Percentiles rank a stretch among this genome's conserved stretches.
Evolutionary conservation across 495 filamentous ascomycete species (phyloP).

Genomic region (Saxophila tyrrhenica): DNA sequence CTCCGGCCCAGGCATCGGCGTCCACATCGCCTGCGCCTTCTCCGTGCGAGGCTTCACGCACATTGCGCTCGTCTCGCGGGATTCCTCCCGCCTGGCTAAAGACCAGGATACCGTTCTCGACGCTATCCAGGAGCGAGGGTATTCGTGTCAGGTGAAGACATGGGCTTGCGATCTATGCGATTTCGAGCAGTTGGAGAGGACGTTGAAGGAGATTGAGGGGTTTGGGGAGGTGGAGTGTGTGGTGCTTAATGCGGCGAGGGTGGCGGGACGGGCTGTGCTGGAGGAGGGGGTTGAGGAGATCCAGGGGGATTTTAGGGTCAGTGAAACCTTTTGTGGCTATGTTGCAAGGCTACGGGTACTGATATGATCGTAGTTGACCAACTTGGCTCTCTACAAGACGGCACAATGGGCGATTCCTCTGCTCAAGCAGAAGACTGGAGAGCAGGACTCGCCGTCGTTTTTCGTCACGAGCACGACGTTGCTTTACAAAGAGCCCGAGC

Average conservation of each 20-base stretch:
- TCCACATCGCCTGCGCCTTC: constrained; percentile 13
- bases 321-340: not conserved
- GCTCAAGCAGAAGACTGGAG: constrained; percentile 5
- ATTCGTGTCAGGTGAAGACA: constrained; percentile 16
- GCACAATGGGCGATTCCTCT: constrained; percentile 18
- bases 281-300: constrained; percentile 12
- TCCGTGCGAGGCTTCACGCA: constrained; percentile 20
- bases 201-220: constrained; percentile 11
- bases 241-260: constrained; percentile 17
- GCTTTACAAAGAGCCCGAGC: constrained; percentile 12
- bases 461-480: constrained; percentile 16
- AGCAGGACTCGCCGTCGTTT: constrained; percentile 8
- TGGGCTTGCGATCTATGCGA: constrained; percentile 16
- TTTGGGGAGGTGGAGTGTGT: constrained; percentile 18
- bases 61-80: constrained; percentile 18
- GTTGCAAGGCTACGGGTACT: not conserved
- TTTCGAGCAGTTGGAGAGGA: constrained; percentile 6
- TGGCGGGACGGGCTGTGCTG: constrained; percentile 8
- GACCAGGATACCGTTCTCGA: constrained; percentile 15
- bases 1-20: constrained; percentile 18
- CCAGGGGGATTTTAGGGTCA: constrained; percentile 13
- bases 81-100: constrained; percentile 7
- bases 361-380: constrained; percentile 4
- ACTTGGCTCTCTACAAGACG: constrained; percentile 12
- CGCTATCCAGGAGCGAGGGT: constrained; percentile 17